These are phyloP conservation scores for Penicillium cosmopolitanum DNA, from an alignment of 495 filamentous ascomycete species.

Conservation along the genomic window DNA sequence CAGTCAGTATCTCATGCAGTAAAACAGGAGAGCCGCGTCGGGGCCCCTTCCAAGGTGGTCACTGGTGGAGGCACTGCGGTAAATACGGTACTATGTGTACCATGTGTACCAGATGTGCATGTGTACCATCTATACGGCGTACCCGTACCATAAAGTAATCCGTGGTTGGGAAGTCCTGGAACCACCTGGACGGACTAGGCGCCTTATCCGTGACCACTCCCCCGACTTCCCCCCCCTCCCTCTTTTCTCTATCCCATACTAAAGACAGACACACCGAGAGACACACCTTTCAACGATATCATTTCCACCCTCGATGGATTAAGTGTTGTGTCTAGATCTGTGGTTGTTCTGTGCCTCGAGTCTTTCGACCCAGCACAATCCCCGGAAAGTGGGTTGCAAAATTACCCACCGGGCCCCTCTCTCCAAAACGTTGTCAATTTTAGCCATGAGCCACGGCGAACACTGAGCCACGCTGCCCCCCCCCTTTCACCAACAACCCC, in stretches of 20 bases:
- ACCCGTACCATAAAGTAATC: background rate
- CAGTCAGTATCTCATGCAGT: too few relatives aligned
- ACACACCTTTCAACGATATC: background rate
- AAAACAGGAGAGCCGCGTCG: background rate
- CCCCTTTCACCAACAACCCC: background rate
- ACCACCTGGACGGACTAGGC: constrained; percentile 13
- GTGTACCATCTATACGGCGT: background rate
- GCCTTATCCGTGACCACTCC: constrained; percentile 31
- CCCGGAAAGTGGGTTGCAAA: constrained; percentile 27
- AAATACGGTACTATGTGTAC: too few relatives aligned
- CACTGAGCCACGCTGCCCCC: constrained; percentile 21
- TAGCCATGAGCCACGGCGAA: constrained; percentile 31
- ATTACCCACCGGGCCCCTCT: constrained; percentile 27
- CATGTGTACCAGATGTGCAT: too few relatives aligned
- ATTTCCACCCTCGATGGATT: constrained; percentile 5
- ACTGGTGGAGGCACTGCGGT: background rate
- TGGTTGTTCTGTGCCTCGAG: constrained; percentile 11
- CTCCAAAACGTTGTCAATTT: constrained; percentile 18
- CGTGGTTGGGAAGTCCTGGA: background rate
- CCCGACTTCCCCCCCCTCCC: constrained; percentile 11
- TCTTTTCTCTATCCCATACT: constrained; percentile 3
- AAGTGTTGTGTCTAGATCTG: background rate
- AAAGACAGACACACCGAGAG: background rate
- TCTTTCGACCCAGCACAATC: constrained; percentile 10
- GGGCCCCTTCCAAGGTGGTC: too few relatives aligned